A percentile compares a stretch with the other conserved stretches of the same genome.
phyloP scores from a whole-genome alignment of 768 basidiomycete genomes.

The Boletus subcaerulescens region DNA sequence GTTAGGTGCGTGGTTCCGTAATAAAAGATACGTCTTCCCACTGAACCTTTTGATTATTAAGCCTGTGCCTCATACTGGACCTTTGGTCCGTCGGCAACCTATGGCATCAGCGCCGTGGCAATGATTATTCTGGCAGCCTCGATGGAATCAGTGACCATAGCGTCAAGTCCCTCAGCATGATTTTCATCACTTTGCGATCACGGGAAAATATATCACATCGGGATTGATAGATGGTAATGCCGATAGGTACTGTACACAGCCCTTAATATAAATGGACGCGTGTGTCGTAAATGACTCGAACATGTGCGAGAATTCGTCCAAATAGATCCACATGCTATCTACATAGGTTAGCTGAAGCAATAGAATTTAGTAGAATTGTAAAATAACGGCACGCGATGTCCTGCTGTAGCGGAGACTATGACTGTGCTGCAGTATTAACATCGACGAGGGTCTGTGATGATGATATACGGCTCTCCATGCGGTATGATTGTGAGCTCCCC shows the following conservation, averaged over 20 bases:
- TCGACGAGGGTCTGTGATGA: slow-evolving; percentile 31
- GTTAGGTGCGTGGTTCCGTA: slow-evolving; percentile 53
- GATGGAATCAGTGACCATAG: slow-evolving; percentile 50
- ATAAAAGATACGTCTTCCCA: background rate
- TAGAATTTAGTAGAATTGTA: slow-evolving; percentile 28
- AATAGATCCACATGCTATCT: slow-evolving; percentile 20
- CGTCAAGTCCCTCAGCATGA: slow-evolving; percentile 7
- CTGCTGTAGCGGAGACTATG: slow-evolving; percentile 15
- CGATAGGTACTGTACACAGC: background rate
- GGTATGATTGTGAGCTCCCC: slow-evolving; percentile 30
- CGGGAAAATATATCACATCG: slow-evolving; percentile 1
- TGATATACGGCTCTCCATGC: slow-evolving; percentile 26
- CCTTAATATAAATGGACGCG: slow-evolving; percentile 2
- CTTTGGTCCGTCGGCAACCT: slow-evolving; percentile 79
- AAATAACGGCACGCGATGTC: slow-evolving; percentile 14
- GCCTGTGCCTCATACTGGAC: slow-evolving; percentile 90
- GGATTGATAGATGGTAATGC: background rate
- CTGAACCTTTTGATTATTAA: slow-evolving; percentile 30
- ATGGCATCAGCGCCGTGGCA: slow-evolving; percentile 56
- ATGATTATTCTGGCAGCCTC: slow-evolving; percentile 58
- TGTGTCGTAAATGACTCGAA: slow-evolving; percentile 10
- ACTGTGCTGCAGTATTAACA: slow-evolving; percentile 20
- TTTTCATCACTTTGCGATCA: slow-evolving; percentile 3
- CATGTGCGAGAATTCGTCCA: slow-evolving; percentile 9
- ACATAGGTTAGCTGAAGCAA: slow-evolving; percentile 32